A percentile compares a stretch with the other conserved stretches of the same genome.
Conservation (phyloP, 768 basidiomycete species). For the Fomitopsis pulvina region DNA sequence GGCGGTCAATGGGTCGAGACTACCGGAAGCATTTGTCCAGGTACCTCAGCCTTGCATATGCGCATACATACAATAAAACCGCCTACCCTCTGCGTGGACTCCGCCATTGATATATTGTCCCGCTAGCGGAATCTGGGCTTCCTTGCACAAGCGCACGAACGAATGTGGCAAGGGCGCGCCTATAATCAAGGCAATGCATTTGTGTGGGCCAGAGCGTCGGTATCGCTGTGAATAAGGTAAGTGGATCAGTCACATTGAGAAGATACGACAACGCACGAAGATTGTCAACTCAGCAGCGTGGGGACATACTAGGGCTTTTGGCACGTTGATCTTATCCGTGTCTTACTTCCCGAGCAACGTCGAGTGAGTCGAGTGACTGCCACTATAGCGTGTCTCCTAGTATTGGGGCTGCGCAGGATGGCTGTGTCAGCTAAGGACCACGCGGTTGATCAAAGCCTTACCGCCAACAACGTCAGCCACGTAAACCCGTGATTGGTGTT, state of each 20-base stretch:
- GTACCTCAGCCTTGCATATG: too few species aligned
- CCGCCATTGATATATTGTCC: conserved; percentile 35
- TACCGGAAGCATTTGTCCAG: too few species aligned
- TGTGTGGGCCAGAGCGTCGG: conserved; percentile 33
- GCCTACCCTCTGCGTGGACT: conserved; percentile 37
- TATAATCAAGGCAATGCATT: conserved; percentile 47
- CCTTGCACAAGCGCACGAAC: conserved; percentile 44
- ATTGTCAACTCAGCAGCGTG: conserved; percentile 56
- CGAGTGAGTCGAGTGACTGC: conserved; percentile 19
- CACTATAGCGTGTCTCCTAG: conserved; percentile 50
- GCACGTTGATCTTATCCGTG: conserved; percentile 8
- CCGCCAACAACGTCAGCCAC: too few species aligned
- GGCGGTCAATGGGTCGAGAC: too few species aligned
- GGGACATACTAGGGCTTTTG: conserved; percentile 45
- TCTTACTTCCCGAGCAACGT: conserved; percentile 17
- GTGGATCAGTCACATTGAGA: background rate
- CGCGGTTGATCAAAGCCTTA: too few species aligned
- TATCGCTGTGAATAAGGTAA: conserved; percentile 37
- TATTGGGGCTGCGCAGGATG: conserved; percentile 45
- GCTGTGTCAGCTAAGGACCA: background rate
- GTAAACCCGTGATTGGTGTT: too few species aligned
- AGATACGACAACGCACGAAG: conserved; percentile 28
- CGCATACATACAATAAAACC: too few species aligned
- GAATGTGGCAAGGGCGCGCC: conserved; percentile 51
- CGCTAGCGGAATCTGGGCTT: conserved; percentile 37